Evolutionary conservation across 768 basidiomycete species (phyloP).

Genomic region (Lyophyllum shimeji): DNA sequence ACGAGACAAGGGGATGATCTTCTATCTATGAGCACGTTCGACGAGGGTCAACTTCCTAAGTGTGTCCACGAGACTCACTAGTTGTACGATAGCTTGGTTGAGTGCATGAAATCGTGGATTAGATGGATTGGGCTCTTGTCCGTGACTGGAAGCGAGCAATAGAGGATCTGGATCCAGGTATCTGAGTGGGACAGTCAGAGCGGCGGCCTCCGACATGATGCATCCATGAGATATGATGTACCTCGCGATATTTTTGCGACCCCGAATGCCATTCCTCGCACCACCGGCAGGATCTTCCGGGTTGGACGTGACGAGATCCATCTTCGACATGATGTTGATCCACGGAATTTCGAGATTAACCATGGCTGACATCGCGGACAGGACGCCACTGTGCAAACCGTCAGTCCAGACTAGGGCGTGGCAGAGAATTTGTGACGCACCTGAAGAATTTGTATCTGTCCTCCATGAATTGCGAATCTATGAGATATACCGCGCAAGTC

Average conservation of each 20-base stretch:
- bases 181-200: slow-evolving; percentile 31
- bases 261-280: slow-evolving; percentile 70
- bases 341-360: slow-evolving; percentile 95
- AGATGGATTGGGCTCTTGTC: slow-evolving; percentile 49
- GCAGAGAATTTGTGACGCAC: slow-evolving; percentile 30
- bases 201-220: neutral
- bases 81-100: slow-evolving; percentile 92
- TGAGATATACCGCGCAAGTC: slow-evolving; percentile 86
- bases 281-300: slow-evolving; percentile 58
- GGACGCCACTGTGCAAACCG: slow-evolving; percentile 66
- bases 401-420: slow-evolving; percentile 1
- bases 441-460: slow-evolving; percentile 98
- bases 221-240: slow-evolving; percentile 27
- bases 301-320: slow-evolving; percentile 87
- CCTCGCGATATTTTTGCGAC: slow-evolving; percentile 82
- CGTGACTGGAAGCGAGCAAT: slow-evolving; percentile 67
- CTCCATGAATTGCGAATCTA: slow-evolving; percentile 99
- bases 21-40: slow-evolving; percentile 66
- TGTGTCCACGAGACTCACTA: slow-evolving; percentile 52
- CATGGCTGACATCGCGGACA: slow-evolving; percentile 99
- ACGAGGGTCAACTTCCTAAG: neutral
- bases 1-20: slow-evolving; percentile 96
- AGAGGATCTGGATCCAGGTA: slow-evolving; percentile 96
- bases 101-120: slow-evolving; percentile 90
- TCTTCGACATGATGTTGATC: slow-evolving; percentile 98